Conservation (phyloP, 2,329 filamentous ascomycete genomes). For the Grosmannia serpens region DNA sequence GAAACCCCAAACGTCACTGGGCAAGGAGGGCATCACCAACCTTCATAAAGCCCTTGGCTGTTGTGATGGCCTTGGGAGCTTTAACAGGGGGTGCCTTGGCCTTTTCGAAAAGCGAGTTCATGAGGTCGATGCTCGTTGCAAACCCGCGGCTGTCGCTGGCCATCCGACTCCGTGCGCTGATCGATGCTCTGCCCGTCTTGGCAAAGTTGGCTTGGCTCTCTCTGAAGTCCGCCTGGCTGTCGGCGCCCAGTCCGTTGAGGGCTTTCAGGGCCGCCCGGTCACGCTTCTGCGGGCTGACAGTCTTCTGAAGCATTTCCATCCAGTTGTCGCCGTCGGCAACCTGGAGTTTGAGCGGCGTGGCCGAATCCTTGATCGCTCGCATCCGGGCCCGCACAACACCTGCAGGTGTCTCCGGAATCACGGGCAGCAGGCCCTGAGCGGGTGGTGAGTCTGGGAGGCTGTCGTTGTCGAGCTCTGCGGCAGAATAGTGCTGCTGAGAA, state of each 20-base stretch:
- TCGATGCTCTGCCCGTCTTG: not conserved
- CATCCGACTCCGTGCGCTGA: conserved; percentile 20
- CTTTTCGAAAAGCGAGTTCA: conserved; percentile 85
- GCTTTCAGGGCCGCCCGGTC: conserved; percentile 63
- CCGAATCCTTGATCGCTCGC: conserved; percentile 50
- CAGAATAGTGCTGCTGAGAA: conserved; percentile 60
- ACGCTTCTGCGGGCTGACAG: conserved; percentile 86
- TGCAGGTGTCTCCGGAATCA: conserved; percentile 42
- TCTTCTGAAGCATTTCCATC: conserved; percentile 87
- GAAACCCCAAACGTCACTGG: conserved; percentile 24
- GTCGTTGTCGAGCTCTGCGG: conserved; percentile 50
- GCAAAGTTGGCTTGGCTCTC: conserved; percentile 16
- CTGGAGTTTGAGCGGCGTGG: conserved; percentile 46
- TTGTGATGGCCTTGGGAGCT: conserved; percentile 33
- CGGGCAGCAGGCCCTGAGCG: conserved; percentile 33
- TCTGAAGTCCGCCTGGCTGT: conserved; percentile 32
- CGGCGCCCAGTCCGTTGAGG: conserved; percentile 45
- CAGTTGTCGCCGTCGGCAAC: conserved; percentile 70
- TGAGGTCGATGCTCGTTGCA: conserved; percentile 83
- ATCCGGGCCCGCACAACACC: conserved; percentile 52
- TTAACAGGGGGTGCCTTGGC: conserved; percentile 47
- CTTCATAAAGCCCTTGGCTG: conserved; percentile 64
- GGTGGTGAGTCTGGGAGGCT: conserved; percentile 32
- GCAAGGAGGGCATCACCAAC: conserved; percentile 51
- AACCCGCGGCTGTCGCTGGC: conserved; percentile 52